These are phyloP conservation scores for Paxillus ammoniavirescens DNA, from an alignment of 768 basidiomycete species.

Conservation along the genomic window DNA sequence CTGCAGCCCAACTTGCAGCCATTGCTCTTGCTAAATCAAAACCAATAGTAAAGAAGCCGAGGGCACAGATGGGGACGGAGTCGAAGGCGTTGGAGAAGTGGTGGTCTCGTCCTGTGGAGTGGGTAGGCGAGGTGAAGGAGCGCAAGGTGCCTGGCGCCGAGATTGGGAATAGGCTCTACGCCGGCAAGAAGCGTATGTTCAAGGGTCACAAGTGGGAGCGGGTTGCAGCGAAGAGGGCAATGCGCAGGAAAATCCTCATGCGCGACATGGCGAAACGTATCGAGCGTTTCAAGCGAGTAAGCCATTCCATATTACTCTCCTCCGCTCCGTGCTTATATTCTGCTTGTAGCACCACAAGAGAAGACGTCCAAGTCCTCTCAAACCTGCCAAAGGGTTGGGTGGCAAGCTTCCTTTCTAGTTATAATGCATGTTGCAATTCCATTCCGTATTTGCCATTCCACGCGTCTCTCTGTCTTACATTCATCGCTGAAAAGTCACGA, in stretches of 20 bases:
- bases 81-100: not conserved
- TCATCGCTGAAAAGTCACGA: too few species aligned
- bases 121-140: constrained; percentile 38
- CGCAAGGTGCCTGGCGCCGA: constrained; percentile 49
- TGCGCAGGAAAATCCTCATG: constrained; percentile 55
- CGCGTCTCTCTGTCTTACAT: too few species aligned
- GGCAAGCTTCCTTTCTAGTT: constrained; percentile 59
- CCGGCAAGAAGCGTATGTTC: constrained; percentile 82
- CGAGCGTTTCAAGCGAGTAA: constrained; percentile 60
- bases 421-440: constrained; percentile 3
- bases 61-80: not conserved
- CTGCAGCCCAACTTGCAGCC: constrained; percentile 21
- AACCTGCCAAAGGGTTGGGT: constrained; percentile 45
- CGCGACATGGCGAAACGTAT: constrained; percentile 70
- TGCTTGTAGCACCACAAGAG: constrained; percentile 27
- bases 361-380: constrained; percentile 59
- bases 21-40: constrained; percentile 18
- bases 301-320: constrained; percentile 22
- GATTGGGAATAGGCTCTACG: constrained; percentile 64
- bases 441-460: constrained; percentile 1
- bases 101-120: constrained; percentile 36
- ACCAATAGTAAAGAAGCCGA: constrained; percentile 6
- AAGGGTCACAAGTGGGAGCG: constrained; percentile 92
- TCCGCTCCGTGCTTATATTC: constrained; percentile 1
- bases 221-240: constrained; percentile 42